Percentiles rank a stretch among this genome's conserved stretches.
phyloP scores from a whole-genome alignment of 192 early-diverging fungal genomes.

The Entomortierella parvispora region DNA sequence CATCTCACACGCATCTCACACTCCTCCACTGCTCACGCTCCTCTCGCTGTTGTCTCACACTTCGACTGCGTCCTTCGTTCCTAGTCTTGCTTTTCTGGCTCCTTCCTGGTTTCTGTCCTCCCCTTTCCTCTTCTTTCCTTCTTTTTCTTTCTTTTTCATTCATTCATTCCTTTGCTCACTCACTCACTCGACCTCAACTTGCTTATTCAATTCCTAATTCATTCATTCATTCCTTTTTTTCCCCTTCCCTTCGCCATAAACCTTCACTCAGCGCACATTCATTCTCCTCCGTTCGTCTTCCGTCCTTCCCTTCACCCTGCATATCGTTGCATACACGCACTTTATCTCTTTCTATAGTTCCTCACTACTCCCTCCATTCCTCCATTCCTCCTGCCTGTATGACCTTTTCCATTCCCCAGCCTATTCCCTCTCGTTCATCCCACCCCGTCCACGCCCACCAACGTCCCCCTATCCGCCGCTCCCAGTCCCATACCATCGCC shows the following conservation, averaged over 20 bases:
- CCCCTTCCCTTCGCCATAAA: neutral
- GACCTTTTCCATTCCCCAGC: constrained; percentile 50
- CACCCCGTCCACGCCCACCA: constrained; percentile 44
- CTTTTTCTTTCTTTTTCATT: neutral
- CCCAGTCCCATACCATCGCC: constrained; percentile 25
- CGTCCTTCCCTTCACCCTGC: neutral
- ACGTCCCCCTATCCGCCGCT: constrained; percentile 40
- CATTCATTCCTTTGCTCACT: neutral
- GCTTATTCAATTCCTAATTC: too few species aligned
- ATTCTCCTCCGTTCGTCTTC: neutral
- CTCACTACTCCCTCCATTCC: neutral
- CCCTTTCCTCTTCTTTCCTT: neutral
- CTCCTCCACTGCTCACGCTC: too few species aligned
- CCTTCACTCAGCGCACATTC: neutral
- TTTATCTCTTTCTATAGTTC: neutral
- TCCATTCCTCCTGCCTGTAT: constrained; percentile 12
- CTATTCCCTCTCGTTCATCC: constrained; percentile 50
- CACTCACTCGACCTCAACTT: neutral
- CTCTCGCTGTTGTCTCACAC: constrained; percentile 1
- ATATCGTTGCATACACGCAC: neutral
- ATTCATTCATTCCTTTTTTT: neutral
- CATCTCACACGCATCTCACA: too few species aligned
- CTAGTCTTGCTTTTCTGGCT: neutral
- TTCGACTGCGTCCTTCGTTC: neutral
- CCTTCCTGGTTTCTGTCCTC: too few species aligned